Evolutionary conservation across 2,329 filamentous ascomycete species (phyloP), one percentile per base, ranked within the genome.

Genomic region (Aspergillus amoenus): DNA sequence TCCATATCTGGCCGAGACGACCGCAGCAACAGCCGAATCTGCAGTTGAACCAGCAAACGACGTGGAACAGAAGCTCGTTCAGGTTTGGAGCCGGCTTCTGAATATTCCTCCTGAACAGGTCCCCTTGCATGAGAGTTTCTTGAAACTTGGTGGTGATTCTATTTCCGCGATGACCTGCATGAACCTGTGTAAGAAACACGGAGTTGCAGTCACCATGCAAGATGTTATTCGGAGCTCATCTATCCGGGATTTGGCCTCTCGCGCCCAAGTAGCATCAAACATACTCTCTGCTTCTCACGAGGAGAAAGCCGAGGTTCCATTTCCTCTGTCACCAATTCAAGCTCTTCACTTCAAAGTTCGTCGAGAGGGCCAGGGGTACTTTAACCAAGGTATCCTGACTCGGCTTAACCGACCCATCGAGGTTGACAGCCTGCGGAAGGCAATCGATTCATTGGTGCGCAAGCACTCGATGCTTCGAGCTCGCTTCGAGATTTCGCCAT

Each of bases 141-240:
- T 81, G 4, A 76, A 71, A 6, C 62, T 80, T 2, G 78, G 79
- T 39, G 79, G 79, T 51, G 79, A 81, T 56, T 80, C 78, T 0
- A 80, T 81, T 55, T 78, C 78, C 34, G 78, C 79, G 0, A 81
- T 82, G 76, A 78, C 78, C 48, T 78, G 79, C 40, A 73, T 79
- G 56, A 75, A 75, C 3, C 70, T 77, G 34, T 80, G 76, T 58
- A 78, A 78, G 46, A 79, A 78, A 61, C 65, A 69, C 34, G 77
- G 76, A 1, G 68, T 81, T 52, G 71, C 74, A 11, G 66, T 81
- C 17, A 78, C 72, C 13, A 78, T 81, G 9, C 78, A 80, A 59
- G 77, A 80, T 22, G 73, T 82, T 4, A 68, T 82, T 37, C 77
- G 73, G 13, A 77, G 76, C 65, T 78, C 76, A 56, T 81, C 79